phyloP scores from a whole-genome alignment of 1,284 basidiomycete species.

The Microbotryum lychnidis-dioicae region DNA sequence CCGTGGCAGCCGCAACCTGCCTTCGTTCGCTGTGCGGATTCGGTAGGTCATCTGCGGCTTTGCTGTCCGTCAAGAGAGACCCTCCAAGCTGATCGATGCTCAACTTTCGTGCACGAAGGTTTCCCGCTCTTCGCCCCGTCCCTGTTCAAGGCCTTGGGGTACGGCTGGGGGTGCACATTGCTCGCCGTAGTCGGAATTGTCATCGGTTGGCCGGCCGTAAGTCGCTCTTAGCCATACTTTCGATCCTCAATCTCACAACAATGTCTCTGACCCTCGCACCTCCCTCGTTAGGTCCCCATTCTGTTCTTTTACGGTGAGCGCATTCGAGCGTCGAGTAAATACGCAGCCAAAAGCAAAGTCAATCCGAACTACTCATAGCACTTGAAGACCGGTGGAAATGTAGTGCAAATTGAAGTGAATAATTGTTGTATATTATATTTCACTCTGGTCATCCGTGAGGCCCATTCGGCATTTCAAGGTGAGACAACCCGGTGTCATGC shows the following conservation, averaged over 20 bases:
- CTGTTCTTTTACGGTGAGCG: constrained; percentile 20
- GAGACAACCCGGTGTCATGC: too few relatives aligned
- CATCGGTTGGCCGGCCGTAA: constrained; percentile 36
- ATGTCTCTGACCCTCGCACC: neutral
- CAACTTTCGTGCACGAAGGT: neutral
- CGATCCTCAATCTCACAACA: neutral
- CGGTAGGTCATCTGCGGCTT: constrained; percentile 3
- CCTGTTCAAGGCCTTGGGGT: constrained; percentile 35
- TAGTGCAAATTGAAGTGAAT: too few relatives aligned
- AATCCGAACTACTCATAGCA: too few relatives aligned
- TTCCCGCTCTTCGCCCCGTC: constrained; percentile 36
- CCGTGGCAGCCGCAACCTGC: constrained; percentile 35
- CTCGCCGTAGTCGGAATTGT: constrained; percentile 35
- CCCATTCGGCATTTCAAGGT: too few relatives aligned
- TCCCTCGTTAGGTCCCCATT: constrained; percentile 1
- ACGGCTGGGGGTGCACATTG: constrained; percentile 38
- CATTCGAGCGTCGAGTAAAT: constrained; percentile 6
- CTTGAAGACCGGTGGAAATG: too few relatives aligned
- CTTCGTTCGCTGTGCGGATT: constrained; percentile 38
- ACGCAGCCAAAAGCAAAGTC: constrained; percentile 3
- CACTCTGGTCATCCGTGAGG: too few relatives aligned
- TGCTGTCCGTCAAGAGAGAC: too few relatives aligned
- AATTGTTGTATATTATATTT: too few relatives aligned
- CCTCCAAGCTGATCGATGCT: too few relatives aligned
- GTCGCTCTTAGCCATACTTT: constrained; percentile 14